Percentiles rank a stretch among this genome's conserved stretches.
Evolutionary conservation across 2,329 filamentous ascomycete genomes (phyloP).

Genomic region (Sphaerulina musiva): DNA sequence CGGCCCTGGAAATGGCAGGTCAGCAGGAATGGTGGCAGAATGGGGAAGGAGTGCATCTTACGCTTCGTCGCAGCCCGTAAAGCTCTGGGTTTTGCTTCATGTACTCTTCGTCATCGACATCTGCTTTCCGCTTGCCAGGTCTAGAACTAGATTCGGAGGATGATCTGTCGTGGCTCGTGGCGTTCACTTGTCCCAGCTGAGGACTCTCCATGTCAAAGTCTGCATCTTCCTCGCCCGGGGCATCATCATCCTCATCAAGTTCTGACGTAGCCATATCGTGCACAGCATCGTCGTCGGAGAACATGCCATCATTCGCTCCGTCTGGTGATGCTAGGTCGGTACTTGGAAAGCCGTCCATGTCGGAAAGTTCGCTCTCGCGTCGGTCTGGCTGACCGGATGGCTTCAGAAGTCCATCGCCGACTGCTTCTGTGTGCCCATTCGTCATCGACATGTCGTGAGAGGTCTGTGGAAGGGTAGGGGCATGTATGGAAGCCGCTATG

Average conservation of each 20-base stretch:
- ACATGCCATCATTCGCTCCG: conserved; percentile 36
- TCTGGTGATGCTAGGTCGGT: conserved; percentile 38
- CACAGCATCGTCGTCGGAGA: conserved; percentile 40
- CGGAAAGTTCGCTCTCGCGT: conserved; percentile 71
- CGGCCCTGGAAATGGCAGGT: conserved; percentile 44
- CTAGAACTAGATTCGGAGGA: conserved; percentile 65
- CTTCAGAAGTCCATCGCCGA: conserved; percentile 42
- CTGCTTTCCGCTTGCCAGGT: conserved; percentile 62
- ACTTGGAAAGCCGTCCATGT: conserved; percentile 52
- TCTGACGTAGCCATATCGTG: conserved; percentile 42
- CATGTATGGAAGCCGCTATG: conserved; percentile 56
- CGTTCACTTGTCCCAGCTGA: conserved; percentile 36
- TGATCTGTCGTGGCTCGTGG: conserved; percentile 54
- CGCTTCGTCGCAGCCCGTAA: conserved; percentile 89
- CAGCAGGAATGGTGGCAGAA: conserved; percentile 27
- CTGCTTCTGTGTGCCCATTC: conserved; percentile 60
- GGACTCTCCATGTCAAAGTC: conserved; percentile 69
- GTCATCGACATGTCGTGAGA: conserved; percentile 49
- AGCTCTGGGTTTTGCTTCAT: conserved; percentile 90
- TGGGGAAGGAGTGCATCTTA: conserved; percentile 43
- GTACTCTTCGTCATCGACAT: conserved; percentile 60
- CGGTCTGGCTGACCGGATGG: conserved; percentile 46
- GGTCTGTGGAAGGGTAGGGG: conserved; percentile 53
- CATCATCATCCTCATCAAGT: conserved; percentile 46
- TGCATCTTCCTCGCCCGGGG: conserved; percentile 48